Evolutionary conservation across 371 early-diverging fungal species (phyloP), one percentile per base, ranked within the genome.

Genomic region (Mortierella sp.): DNA sequence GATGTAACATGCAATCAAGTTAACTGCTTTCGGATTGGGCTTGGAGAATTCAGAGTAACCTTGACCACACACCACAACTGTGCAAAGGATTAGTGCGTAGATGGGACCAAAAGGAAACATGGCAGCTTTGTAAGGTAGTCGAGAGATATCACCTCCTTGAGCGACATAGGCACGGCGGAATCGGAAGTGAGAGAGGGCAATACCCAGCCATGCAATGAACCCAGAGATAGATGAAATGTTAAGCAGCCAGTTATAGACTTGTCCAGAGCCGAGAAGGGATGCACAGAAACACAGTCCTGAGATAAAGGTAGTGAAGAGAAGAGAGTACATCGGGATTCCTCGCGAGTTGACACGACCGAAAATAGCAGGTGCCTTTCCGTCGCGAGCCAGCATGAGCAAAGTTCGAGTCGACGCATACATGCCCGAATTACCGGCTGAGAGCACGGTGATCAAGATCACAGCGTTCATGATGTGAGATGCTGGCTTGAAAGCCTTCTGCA

Each of bases 151-250:
- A 29, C 88, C 88, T 9, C 93, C 92, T 68, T 79, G 80, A 10
- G 75, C 75, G 19, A 73, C 68, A 54, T 79, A 91, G 9, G 96
- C 96, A n/a, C 87, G 87, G 32, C 96, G 93, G 91, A 96, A 96
- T 17, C 96, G 93, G 66, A 91, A 82, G 72, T 96, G 96, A 10
- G 92, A 92, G 47, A 92, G 73, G 7, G 90, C 86, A 69, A 96
- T 96, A 54, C 90, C 86, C 28, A 94, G 68, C 96, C 96, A 97
- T 42, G 93, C 90, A 47, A 94, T 87, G 59, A 96, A 88, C 54
- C 95, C 95, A 3, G 97, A 91, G 15, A 93, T 85, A 1, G 93
- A 91, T 4, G 93, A 87, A 23, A 96, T 68, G 69, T 85, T 87
- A 57, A 93, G 83, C 35, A 95, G 83, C 90, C 93, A 94, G 61